These are phyloP conservation scores for Nannochloropsis salina DNA, from an alignment of 108 stramenopile species.

Conservation along the genomic window DNA sequence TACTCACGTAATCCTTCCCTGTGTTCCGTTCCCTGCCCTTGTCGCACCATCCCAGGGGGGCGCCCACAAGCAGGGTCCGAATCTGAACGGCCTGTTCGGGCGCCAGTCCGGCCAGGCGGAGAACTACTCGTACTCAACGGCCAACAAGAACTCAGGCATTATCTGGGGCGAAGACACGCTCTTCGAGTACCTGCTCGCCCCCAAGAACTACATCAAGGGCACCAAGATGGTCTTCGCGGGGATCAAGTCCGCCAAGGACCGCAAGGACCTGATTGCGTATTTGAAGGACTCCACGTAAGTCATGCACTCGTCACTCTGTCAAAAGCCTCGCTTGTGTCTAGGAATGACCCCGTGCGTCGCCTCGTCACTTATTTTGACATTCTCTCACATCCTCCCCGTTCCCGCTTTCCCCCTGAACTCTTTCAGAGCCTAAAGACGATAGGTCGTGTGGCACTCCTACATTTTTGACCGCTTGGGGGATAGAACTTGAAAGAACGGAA, in stretches of 20 bases:
- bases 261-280: slow-evolving; percentile 98
- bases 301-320: neutral
- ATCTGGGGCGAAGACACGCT: slow-evolving; percentile 90
- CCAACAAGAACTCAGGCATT: slow-evolving; percentile 96
- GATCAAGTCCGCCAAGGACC: slow-evolving; percentile 91
- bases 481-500: neutral
- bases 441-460: neutral
- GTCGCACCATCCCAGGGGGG: slow-evolving; percentile 57
- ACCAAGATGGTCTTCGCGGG: slow-evolving; percentile 99
- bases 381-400: neutral
- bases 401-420: neutral
- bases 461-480: neutral
- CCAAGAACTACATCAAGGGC: slow-evolving; percentile 99
- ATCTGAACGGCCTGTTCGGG: slow-evolving; percentile 97
- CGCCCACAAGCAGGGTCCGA: slow-evolving; percentile 98
- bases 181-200: slow-evolving; percentile 90
- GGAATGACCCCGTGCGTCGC: neutral
- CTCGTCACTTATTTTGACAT: neutral
- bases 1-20: neutral
- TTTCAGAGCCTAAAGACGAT: neutral
- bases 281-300: slow-evolving; percentile 69
- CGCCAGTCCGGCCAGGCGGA: slow-evolving; percentile 90
- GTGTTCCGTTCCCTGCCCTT: neutral
- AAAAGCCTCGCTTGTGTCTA: neutral
- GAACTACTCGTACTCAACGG: slow-evolving; percentile 90